Conservation (phyloP, 176 grass and related monocot genomes). For the Eleusine indica region DNA sequence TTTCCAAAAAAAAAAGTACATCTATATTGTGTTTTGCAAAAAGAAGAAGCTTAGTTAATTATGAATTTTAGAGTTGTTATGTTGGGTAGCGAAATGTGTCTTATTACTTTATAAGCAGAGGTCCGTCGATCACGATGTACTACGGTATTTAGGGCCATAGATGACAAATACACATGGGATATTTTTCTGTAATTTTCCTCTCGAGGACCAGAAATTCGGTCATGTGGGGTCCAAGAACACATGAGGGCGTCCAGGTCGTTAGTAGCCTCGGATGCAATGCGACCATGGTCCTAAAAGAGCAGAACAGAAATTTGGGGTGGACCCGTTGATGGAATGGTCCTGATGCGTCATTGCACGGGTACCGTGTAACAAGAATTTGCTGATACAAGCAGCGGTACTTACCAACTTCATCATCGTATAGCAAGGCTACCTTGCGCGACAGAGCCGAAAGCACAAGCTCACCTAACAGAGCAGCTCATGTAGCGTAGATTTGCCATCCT, state of each 20-base stretch:
- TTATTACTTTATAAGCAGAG: neutral
- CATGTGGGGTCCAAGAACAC: neutral
- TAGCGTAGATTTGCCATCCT: neutral
- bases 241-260: conserved; percentile 17
- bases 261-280: conserved; percentile 28
- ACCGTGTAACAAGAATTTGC: conserved; percentile 19
- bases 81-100: neutral
- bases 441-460: conserved; percentile 25
- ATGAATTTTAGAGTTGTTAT: neutral
- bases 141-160: neutral
- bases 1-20: neutral
- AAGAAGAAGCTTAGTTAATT: too few relatives aligned
- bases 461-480: conserved; percentile 28
- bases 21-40: too few relatives aligned
- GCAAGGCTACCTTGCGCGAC: neutral
- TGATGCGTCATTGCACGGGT: conserved; percentile 22
- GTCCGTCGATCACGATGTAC: neutral
- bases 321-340: conserved; percentile 23
- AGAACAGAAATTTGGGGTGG: conserved; percentile 7
- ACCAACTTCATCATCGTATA: neutral
- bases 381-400: conserved; percentile 12
- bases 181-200: neutral
- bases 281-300: conserved; percentile 20
- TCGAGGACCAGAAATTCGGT: neutral
- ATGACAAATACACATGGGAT: neutral